phyloP scores from a whole-genome alignment of 2,329 filamentous ascomycete species.

The Anthostomella pinea region DNA sequence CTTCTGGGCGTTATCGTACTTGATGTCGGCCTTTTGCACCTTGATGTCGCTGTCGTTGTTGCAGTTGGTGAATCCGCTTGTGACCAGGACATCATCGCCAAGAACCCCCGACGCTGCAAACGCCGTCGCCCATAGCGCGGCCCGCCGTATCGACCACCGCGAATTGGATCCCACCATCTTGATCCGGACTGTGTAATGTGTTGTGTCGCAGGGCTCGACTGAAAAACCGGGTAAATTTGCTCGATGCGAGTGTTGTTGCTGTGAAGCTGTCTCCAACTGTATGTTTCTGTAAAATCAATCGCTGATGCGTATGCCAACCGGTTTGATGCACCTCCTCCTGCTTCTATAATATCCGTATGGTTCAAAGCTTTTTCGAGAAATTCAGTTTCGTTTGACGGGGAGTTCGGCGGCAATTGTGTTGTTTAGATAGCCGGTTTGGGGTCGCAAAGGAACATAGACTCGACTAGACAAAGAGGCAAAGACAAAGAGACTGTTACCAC shows the following conservation, averaged over 20 bases:
- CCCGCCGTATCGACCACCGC: slow-evolving; percentile 28
- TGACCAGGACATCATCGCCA: slow-evolving; percentile 72
- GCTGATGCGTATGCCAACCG: slow-evolving; percentile 19
- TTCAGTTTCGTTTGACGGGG: too few species aligned
- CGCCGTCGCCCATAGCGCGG: slow-evolving; percentile 35
- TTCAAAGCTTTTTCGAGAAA: slow-evolving; percentile 1
- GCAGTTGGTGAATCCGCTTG: slow-evolving; percentile 77
- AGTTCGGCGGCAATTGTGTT: slow-evolving; percentile 5
- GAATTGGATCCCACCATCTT: slow-evolving; percentile 28
- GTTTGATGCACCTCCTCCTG: slow-evolving; percentile 4
- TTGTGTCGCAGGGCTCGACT: too few species aligned
- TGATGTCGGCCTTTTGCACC: slow-evolving; percentile 72
- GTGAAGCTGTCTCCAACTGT: slow-evolving; percentile 9
- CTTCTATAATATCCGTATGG: slow-evolving; percentile 14
- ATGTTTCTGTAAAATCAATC: slow-evolving; percentile 16
- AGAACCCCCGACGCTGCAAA: slow-evolving; percentile 47
- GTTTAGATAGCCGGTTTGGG: slow-evolving; percentile 14
- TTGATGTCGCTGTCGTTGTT: slow-evolving; percentile 56
- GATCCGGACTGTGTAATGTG: slow-evolving; percentile 10
- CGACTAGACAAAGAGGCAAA: slow-evolving; percentile 16
- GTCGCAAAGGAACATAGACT: slow-evolving; percentile 8
- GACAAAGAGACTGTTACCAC: slow-evolving; percentile 16
- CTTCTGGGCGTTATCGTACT: slow-evolving; percentile 73
- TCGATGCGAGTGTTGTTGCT: slow-evolving; percentile 10
- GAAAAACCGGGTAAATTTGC: slow-evolving; percentile 15